Evolutionary conservation across 805 yeast genomes (phyloP), one percentile per base, ranked within the genome.

Genomic region (Isabelozyma gotoi): DNA sequence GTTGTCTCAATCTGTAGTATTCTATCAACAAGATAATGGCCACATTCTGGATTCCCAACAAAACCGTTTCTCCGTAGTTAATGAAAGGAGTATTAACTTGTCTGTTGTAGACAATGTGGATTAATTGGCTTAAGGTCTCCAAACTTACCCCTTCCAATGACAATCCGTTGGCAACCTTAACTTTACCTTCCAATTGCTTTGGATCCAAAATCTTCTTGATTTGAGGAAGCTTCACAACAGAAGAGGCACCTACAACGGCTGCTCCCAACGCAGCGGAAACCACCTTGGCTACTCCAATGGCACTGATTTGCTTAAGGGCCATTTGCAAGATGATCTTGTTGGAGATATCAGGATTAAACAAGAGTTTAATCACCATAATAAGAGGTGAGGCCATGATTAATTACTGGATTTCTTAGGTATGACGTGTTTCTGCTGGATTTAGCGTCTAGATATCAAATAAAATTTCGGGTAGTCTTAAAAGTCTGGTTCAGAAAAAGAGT

Each of bases 151-250:
- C 62, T 31, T 62, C 63, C 35, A 60, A 52, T 15, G 73, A 65
- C 38, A 71, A 57, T 0, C 76, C 77, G 29, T 55, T 52, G 35
- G 68, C 71, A 35, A 70, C 72, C 2, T 46, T 33, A 16, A 63
- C 53, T 19, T 67, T 52, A 11, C 50, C 56, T 14, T 53, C 48
- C 27, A 63, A 49, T 11, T 53, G 42, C 33, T 48, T 41, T 4
- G 70, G 73, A 17, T 47, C 49, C 33, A 62, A 39, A 38, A 71
- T 62, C 51, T 70, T 70, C 34, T 44, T 45, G 41, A 71, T 70
- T 44, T 71, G 77, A 3, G 77, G 77, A 19, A 70, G 49, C 53
- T 66, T 64, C 44, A 70, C 64, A 14, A 70, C 49, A 35, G 71
- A 63, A 18, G 74, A 66, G 3, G 52, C 66, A 1, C 65, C 74